These are phyloP conservation scores for Luffa aegyptiaca DNA, from an alignment of 306 rosid species.

Conservation along the genomic window DNA sequence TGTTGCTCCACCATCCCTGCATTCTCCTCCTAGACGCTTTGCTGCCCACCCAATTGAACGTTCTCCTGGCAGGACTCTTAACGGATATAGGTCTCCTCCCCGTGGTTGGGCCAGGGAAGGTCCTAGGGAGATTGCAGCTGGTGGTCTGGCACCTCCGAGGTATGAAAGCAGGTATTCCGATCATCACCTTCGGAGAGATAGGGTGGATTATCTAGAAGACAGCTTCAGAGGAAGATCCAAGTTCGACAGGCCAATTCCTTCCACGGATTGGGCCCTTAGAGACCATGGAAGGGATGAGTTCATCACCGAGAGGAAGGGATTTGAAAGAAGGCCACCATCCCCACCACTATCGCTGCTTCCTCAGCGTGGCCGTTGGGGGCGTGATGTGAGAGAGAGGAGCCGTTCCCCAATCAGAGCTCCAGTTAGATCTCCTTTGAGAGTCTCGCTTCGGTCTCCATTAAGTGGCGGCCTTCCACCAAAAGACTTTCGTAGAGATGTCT, in stretches of 20 bases:
- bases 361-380: conserved; percentile 50
- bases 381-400: conserved; percentile 67
- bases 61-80: conserved; percentile 60
- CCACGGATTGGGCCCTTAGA: conserved; percentile 55
- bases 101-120: conserved; percentile 69
- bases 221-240: conserved; percentile 59
- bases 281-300: conserved; percentile 63
- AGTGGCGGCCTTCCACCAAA: conserved; percentile 33
- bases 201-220: conserved; percentile 56
- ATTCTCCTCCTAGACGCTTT: conserved; percentile 57
- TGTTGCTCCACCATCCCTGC: conserved; percentile 45
- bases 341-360: conserved; percentile 45
- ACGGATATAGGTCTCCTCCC: conserved; percentile 78
- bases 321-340: conserved; percentile 67
- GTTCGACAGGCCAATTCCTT: conserved; percentile 58
- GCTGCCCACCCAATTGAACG: conserved; percentile 65
- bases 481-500: conserved; percentile 46
- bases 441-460: neutral
- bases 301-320: conserved; percentile 49
- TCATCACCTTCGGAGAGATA: conserved; percentile 47
- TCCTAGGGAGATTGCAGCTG: conserved; percentile 58
- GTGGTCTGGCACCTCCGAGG: conserved; percentile 58
- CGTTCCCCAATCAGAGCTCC: conserved; percentile 64
- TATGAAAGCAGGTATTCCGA: conserved; percentile 63
- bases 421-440: neutral